A percentile compares a stretch with the other conserved stretches of the same genome.
These are phyloP conservation scores for Nepenthes mirabilis DNA, from an alignment of 148 eudicot species.

Conservation along the genomic window DNA sequence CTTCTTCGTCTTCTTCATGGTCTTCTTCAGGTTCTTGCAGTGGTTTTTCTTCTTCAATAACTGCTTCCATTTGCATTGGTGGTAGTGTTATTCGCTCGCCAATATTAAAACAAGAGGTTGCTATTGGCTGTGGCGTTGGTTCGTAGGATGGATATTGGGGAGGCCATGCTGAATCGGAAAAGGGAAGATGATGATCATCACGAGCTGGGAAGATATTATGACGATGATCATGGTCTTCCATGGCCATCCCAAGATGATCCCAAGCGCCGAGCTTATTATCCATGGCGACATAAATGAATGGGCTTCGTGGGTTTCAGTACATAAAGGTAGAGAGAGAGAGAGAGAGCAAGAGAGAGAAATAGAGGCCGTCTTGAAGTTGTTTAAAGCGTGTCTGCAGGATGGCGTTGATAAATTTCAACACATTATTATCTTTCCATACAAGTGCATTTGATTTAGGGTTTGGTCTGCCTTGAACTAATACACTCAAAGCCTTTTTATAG, in stretches of 20 bases:
- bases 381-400: background rate
- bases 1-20: background rate
- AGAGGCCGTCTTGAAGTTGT: conserved; percentile 24
- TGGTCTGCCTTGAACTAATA: conserved; percentile 11
- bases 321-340: conserved; percentile 2
- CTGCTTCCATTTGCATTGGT: conserved; percentile 2
- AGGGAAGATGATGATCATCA: background rate
- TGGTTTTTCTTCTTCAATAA: conserved; percentile 1
- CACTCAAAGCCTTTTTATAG: too few species aligned
- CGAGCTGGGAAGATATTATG: conserved; percentile 17
- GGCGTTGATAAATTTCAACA: conserved; percentile 16
- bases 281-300: conserved; percentile 4
- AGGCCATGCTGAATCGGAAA: background rate
- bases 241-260: conserved; percentile 17
- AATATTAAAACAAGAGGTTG: background rate
- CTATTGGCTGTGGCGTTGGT: background rate
- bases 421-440: conserved; percentile 21
- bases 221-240: conserved; percentile 24
- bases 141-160: background rate
- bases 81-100: too few species aligned
- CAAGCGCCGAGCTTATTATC: background rate
- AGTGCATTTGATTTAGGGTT: conserved; percentile 34
- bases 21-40: conserved; percentile 1
- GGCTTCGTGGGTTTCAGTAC: conserved; percentile 9
- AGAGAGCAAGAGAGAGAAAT: background rate